Percentiles rank a stretch among this genome's conserved stretches.
These are phyloP conservation scores for Trichoderma sp. DNA, from an alignment of 2,329 filamentous ascomycete species.

Conservation along the genomic window DNA sequence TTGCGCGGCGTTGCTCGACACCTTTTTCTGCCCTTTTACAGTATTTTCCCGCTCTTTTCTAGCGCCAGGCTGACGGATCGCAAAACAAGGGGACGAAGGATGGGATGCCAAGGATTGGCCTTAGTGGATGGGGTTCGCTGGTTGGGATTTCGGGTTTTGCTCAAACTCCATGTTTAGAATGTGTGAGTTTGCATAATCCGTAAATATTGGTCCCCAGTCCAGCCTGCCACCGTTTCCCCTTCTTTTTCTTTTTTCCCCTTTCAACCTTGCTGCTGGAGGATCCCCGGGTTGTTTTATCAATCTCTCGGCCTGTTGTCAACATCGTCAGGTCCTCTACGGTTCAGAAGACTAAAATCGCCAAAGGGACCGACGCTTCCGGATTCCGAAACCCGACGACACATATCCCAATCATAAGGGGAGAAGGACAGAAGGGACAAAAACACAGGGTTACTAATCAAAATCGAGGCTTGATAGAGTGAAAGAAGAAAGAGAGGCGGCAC, in stretches of 20 bases:
- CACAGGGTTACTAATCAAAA: not conserved
- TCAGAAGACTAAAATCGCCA: not conserved
- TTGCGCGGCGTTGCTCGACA: not conserved
- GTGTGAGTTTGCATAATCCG: not conserved
- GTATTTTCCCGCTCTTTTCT: not conserved
- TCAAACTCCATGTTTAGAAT: constrained; percentile 6
- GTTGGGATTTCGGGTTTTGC: constrained; percentile 12
- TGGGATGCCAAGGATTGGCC: not conserved
- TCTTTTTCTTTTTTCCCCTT: not conserved
- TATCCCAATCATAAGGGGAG: not conserved
- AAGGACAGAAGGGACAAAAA: not conserved
- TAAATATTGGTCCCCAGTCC: not conserved
- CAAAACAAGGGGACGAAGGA: not conserved
- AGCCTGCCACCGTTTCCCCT: not conserved
- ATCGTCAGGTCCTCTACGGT: not conserved
- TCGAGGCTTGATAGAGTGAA: not conserved
- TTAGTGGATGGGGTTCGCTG: not conserved
- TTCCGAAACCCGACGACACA: constrained; percentile 4
- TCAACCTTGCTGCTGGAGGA: not conserved
- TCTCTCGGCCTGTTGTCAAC: not conserved
- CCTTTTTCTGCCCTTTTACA: not conserved
- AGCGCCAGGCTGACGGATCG: not conserved
- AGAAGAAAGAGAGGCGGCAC: not conserved
- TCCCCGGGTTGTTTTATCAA: not conserved
- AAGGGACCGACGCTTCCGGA: constrained; percentile 7